Percentiles rank a stretch among this genome's conserved stretches.
Conservation (phyloP, 257 asterid species). For the Handroanthus guayacan region DNA sequence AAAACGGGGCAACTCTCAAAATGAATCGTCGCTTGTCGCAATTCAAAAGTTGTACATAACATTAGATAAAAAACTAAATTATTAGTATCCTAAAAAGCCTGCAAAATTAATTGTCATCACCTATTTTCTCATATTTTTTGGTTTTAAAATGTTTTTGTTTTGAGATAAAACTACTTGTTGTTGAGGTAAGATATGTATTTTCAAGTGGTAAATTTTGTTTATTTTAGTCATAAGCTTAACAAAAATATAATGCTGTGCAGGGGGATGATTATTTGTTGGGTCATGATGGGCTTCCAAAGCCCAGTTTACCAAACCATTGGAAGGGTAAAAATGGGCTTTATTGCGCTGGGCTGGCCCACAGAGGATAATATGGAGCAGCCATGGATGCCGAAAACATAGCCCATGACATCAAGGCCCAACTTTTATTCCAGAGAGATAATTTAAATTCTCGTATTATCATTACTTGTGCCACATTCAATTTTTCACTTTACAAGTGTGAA, state of each 20-base stretch:
- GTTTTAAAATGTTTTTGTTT: too few species aligned
- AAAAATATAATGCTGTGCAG: constrained; percentile 27
- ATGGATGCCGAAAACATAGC: constrained; percentile 72
- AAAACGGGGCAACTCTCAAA: too few species aligned
- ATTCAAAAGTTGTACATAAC: too few species aligned
- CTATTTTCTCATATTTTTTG: background rate
- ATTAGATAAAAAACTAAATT: too few species aligned
- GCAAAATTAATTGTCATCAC: too few species aligned
- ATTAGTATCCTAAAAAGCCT: too few species aligned
- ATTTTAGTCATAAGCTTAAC: background rate
- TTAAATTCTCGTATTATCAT: background rate
- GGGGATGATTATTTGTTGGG: constrained; percentile 58
- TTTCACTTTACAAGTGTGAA: too few species aligned
- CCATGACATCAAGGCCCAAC: constrained; percentile 49
- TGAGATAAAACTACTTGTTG: background rate
- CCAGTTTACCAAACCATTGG: constrained; percentile 61
- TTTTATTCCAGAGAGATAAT: background rate
- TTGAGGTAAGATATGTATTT: background rate
- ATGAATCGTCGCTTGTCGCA: too few species aligned
- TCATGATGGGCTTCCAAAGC: constrained; percentile 69
- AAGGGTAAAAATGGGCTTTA: constrained; percentile 79
- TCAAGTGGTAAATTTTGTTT: too few species aligned
- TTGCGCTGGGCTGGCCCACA: constrained; percentile 65
- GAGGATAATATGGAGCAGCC: constrained; percentile 69
- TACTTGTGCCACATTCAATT: too few species aligned